phyloP scores from a whole-genome alignment of 768 basidiomycete species.

The Amanita molliuscula region DNA sequence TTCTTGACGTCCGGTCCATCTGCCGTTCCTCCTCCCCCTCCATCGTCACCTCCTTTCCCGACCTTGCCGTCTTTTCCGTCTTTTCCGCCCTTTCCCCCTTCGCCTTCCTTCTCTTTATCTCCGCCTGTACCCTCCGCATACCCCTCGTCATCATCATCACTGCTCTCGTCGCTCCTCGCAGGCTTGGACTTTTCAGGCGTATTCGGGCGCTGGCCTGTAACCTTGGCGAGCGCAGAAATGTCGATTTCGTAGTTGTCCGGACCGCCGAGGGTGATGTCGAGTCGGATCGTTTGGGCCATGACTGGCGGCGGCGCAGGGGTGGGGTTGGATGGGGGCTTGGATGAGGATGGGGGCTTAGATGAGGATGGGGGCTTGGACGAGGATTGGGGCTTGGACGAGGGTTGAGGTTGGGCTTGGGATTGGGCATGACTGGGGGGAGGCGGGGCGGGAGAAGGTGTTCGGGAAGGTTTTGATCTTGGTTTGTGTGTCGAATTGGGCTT shows the following conservation, averaged over 20 bases:
- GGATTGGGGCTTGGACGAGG: no score
- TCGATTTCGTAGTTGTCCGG: conserved; percentile 71
- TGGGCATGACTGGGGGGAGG: neutral
- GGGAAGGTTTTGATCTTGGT: neutral
- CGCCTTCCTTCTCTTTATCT: neutral
- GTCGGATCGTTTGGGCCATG: conserved; percentile 52
- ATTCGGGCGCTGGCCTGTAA: conserved; percentile 52
- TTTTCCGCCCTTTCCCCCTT: neutral
- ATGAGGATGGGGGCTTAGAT: no score
- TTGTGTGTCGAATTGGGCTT: neutral
- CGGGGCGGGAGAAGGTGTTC: neutral
- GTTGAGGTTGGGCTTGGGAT: neutral
- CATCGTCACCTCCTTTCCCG: neutral
- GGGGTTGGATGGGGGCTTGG: no score
- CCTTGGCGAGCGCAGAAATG: conserved; percentile 44
- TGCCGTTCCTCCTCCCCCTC: conserved; percentile 24
- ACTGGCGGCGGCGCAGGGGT: conserved; percentile 12
- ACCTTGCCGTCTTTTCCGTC: neutral
- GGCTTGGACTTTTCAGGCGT: conserved; percentile 30
- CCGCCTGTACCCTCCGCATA: conserved; percentile 25
- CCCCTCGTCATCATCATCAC: conserved; percentile 35
- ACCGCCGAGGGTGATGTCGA: conserved; percentile 62
- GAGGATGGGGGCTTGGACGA: no score
- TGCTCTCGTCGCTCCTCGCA: conserved; percentile 22
- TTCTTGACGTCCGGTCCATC: conserved; percentile 23